These are phyloP conservation scores for Emmonsia crescens DNA, from an alignment of 2,329 filamentous ascomycete genomes.

Conservation along the genomic window DNA sequence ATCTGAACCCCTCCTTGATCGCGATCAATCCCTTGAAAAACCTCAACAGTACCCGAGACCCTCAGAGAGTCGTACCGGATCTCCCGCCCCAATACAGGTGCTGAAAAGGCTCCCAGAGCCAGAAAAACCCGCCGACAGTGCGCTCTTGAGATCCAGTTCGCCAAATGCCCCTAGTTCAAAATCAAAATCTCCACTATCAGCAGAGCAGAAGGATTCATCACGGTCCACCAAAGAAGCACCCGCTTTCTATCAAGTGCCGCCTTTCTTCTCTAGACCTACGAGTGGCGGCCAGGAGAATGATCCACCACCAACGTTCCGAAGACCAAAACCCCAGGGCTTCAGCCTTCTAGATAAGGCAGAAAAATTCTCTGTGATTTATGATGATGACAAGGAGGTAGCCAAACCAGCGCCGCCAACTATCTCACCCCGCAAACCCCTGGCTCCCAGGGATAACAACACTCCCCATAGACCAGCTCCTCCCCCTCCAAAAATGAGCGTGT, in stretches of 20 bases:
- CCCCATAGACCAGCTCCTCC: slow-evolving; percentile 63
- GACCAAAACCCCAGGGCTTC: slow-evolving; percentile 45
- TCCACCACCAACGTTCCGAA: slow-evolving; percentile 57
- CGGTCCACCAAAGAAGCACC: slow-evolving; percentile 34
- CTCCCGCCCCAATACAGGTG: slow-evolving; percentile 11
- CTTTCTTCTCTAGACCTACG: slow-evolving; percentile 48
- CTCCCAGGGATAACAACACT: slow-evolving; percentile 53
- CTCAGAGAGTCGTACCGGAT: slow-evolving; percentile 13
- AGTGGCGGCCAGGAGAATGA: slow-evolving; percentile 78
- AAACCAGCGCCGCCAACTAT: slow-evolving; percentile 36
- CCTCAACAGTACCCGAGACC: slow-evolving; percentile 12
- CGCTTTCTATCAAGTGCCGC: slow-evolving; percentile 49
- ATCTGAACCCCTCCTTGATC: slow-evolving; percentile 2
- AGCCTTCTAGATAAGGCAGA: slow-evolving; percentile 47
- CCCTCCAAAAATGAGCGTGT: slow-evolving; percentile 89
- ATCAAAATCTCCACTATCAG: slow-evolving; percentile 31
- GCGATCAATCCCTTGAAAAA: slow-evolving; percentile 8
- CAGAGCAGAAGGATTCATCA: slow-evolving; percentile 31
- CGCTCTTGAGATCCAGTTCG: slow-evolving; percentile 23
- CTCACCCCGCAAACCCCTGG: slow-evolving; percentile 39
- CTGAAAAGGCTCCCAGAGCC: background rate
- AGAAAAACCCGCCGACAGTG: background rate
- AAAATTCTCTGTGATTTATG: slow-evolving; percentile 42
- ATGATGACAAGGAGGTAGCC: slow-evolving; percentile 20
- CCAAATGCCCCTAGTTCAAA: slow-evolving; percentile 26